Base-by-base conservation (phyloP, 106 monocot genomes). In the Dactylorhiza incarnata region DNA sequence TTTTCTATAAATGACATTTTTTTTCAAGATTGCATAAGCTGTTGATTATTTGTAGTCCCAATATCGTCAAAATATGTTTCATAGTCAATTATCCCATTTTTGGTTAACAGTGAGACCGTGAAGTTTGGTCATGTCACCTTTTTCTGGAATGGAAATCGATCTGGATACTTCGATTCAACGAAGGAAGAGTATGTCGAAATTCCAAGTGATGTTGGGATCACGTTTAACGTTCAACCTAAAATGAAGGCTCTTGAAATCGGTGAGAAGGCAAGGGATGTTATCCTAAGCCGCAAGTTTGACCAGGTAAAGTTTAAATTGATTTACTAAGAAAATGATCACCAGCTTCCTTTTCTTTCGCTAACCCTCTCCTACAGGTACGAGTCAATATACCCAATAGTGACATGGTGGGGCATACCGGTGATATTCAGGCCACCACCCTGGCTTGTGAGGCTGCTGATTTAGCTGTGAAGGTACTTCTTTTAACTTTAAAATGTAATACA, bases 61-160 rank as follows among this genome's bases (percentile, higher is more conserved):
- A 49, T 49, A 9, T 49, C 49, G 3, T 49, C 9, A 49, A 49
- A 49, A 49, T 56, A 13, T 13, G 17, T 11, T 15, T 56, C 17
- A 4, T 56, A 16, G 3, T 56, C 1, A 4, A 11, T 56, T 1
- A 56, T 56, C 12, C 15, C 17, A 11, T 10, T 56, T 56, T 10
- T 16, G 14, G 1, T 56, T 10, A 48, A 68, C 85, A 94, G 93
- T 83, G 93, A 94, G 74, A 94, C 93, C 0, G 93, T 94, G 59
- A 94, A 94, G 71, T 94, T 94, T 81, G 94, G 95, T 22, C 95
- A 95, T 83, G 95, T 95, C 52, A 91, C 95, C 52, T 95, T 95
- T 75, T 95, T 95, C 81, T 95, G 95, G 95, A 95, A 95, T 70
- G 95, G 91, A 25, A 95, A 91, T 51, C 89, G 95, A 12, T 95